These are phyloP conservation scores for Cyclospora cayetanensis DNA, from an alignment of 169 alveolate genomes.

Conservation along the genomic window DNA sequence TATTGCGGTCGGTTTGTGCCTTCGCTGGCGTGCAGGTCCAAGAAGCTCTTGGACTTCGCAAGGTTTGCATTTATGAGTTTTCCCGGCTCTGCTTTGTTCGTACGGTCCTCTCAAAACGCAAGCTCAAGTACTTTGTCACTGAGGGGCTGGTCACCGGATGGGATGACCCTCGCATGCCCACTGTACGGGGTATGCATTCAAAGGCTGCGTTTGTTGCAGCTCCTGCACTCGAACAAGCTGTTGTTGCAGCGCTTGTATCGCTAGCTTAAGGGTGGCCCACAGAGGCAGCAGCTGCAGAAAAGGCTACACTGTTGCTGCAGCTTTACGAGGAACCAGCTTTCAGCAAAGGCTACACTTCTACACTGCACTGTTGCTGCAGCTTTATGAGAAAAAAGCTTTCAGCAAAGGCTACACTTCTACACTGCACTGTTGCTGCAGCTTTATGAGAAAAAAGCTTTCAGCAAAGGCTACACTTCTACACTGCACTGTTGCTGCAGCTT, in stretches of 20 bases:
- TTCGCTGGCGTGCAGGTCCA: conserved; percentile 55
- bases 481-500: too few relatives aligned
- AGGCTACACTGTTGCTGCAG: too few relatives aligned
- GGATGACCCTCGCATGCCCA: conserved; percentile 99
- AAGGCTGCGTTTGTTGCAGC: not conserved
- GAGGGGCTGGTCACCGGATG: conserved; percentile 95
- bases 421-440: too few relatives aligned
- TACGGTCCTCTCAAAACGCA: conserved; percentile 97
- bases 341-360: conserved; percentile 81
- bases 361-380: too few relatives aligned
- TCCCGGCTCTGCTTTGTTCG: conserved; percentile 93
- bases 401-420: conserved; percentile 68
- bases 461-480: conserved; percentile 70
- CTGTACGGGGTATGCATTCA: conserved; percentile 94
- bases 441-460: conserved; percentile 99
- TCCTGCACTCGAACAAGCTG: not conserved
- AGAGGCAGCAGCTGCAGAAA: too few relatives aligned
- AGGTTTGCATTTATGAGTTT: conserved; percentile 91
- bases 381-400: conserved; percentile 99
- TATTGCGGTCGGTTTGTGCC: too few relatives aligned
- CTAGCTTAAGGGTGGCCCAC: too few relatives aligned
- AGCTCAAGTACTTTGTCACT: conserved; percentile 96
- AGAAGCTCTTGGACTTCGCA: conserved; percentile 54
- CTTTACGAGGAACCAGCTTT: conserved; percentile 99
- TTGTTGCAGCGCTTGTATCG: too few relatives aligned